A percentile compares a stretch with the other conserved stretches of the same genome.
Conservation (phyloP, 208 protist genomes). For the Wallacemonas rigidus region DNA sequence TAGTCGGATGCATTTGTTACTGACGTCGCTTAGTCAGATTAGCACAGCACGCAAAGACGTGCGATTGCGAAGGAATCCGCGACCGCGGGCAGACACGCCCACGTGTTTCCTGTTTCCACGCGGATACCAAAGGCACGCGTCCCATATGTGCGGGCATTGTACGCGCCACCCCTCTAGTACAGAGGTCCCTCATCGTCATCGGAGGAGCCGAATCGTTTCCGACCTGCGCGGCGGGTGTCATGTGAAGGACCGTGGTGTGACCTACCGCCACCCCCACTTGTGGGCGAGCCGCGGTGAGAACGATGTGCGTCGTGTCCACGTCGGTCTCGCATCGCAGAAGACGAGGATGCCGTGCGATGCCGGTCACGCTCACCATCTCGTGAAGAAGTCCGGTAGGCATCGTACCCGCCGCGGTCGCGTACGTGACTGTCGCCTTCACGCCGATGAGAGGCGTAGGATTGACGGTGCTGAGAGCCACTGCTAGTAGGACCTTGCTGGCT, state of each 20-base stretch:
- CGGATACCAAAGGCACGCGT: too few relatives aligned
- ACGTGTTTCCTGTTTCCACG: too few relatives aligned
- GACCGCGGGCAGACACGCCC: too few relatives aligned
- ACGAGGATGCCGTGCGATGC: neutral
- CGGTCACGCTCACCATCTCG: neutral
- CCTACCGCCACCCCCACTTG: neutral
- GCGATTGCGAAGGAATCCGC: too few relatives aligned
- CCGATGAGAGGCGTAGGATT: too few relatives aligned
- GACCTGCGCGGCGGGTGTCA: neutral
- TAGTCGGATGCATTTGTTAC: neutral
- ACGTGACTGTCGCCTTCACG: neutral
- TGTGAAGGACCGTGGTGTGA: neutral
- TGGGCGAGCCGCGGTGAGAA: neutral
- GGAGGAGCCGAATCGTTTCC: slow-evolving; percentile 13
- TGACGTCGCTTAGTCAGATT: neutral
- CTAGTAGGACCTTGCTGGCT: neutral
- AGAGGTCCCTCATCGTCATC: slow-evolving; percentile 11
- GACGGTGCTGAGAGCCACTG: slow-evolving; percentile 3
- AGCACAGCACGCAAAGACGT: too few relatives aligned
- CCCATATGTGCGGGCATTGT: too few relatives aligned
- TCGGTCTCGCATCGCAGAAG: neutral
- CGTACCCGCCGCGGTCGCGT: neutral
- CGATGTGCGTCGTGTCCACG: neutral
- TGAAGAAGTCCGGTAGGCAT: neutral
- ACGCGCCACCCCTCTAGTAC: neutral